Percentiles rank a stretch among this genome's conserved stretches.
Conservation (phyloP, 129 eudicot species). For the Flaveria bidentis region DNA sequence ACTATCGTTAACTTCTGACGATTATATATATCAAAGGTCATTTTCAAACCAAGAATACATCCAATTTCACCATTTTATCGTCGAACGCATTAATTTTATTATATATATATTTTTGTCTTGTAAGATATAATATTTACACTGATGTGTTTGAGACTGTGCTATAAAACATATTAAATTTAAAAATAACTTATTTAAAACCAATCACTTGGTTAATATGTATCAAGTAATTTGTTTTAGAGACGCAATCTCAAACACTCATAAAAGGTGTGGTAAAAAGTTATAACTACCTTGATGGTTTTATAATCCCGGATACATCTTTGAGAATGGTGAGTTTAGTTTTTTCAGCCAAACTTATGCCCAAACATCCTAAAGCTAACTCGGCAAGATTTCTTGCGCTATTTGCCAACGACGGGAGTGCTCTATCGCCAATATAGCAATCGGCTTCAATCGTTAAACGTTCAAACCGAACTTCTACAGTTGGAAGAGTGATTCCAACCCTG, state of each 20-base stretch:
- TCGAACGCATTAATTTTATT: background rate
- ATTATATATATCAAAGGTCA: constrained; percentile 15
- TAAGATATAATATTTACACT: background rate
- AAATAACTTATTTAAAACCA: background rate
- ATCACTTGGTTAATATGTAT: background rate
- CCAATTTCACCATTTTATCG: background rate
- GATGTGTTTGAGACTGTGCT: background rate
- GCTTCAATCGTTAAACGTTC: constrained; percentile 79
- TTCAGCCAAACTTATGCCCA: constrained; percentile 64
- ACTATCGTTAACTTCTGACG: background rate
- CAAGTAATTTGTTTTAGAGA: background rate
- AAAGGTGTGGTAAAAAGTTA: background rate
- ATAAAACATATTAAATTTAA: background rate
- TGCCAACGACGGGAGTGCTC: constrained; percentile 88
- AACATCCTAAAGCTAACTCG: constrained; percentile 48
- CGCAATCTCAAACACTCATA: background rate
- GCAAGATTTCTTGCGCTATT: constrained; percentile 62
- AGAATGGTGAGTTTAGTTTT: constrained; percentile 78
- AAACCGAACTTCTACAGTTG: constrained; percentile 81
- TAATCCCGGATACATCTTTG: constrained; percentile 80
- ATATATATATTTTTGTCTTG: background rate
- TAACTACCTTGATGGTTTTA: constrained; percentile 82
- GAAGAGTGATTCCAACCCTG: constrained; percentile 93
- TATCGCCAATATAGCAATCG: constrained; percentile 72
- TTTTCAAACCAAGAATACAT: background rate